These are phyloP conservation scores for Phoma sp. DNA, from an alignment of 2,329 filamentous ascomycete genomes.

Conservation along the genomic window DNA sequence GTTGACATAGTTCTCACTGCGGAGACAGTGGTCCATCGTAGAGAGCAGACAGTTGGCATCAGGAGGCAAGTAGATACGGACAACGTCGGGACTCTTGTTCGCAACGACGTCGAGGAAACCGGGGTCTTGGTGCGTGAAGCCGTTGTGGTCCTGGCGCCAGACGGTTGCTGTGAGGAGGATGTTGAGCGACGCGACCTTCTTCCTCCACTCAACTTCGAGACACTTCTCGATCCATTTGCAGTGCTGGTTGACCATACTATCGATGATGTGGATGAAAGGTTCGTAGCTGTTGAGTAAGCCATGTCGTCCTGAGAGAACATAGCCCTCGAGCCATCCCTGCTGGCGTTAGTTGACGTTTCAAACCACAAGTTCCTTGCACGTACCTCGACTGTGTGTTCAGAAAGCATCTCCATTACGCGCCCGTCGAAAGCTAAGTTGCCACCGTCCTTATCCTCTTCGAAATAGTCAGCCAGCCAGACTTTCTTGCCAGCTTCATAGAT, in stretches of 20 bases:
- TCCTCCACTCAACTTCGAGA: slow-evolving; percentile 78
- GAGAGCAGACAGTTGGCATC: slow-evolving; percentile 80
- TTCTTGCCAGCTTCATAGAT: slow-evolving; percentile 79
- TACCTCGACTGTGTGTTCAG: slow-evolving; percentile 77
- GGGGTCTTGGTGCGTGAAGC: slow-evolving; percentile 81
- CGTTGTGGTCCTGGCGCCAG: slow-evolving; percentile 84
- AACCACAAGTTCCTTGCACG: not conserved
- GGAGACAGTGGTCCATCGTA: slow-evolving; percentile 76
- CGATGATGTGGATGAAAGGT: slow-evolving; percentile 81
- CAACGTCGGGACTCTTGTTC: slow-evolving; percentile 80
- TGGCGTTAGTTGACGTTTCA: slow-evolving; percentile 13
- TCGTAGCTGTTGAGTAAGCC: slow-evolving; percentile 82
- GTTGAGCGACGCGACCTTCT: slow-evolving; percentile 75
- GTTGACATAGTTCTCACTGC: slow-evolving; percentile 79
- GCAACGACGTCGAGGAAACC: slow-evolving; percentile 80
- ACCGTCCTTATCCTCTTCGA: slow-evolving; percentile 75
- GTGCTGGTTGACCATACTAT: slow-evolving; percentile 86
- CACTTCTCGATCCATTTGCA: slow-evolving; percentile 87
- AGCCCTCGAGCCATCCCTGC: slow-evolving; percentile 73
- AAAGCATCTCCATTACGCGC: slow-evolving; percentile 84
- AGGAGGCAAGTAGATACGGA: slow-evolving; percentile 80
- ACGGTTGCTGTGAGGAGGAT: slow-evolving; percentile 79
- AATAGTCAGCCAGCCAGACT: slow-evolving; percentile 79
- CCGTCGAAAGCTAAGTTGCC: slow-evolving; percentile 73
- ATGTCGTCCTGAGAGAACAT: slow-evolving; percentile 75